Evolutionary conservation across 2,329 filamentous ascomycete genomes (phyloP).

Genomic region (Fusarium pseudocircinatum): DNA sequence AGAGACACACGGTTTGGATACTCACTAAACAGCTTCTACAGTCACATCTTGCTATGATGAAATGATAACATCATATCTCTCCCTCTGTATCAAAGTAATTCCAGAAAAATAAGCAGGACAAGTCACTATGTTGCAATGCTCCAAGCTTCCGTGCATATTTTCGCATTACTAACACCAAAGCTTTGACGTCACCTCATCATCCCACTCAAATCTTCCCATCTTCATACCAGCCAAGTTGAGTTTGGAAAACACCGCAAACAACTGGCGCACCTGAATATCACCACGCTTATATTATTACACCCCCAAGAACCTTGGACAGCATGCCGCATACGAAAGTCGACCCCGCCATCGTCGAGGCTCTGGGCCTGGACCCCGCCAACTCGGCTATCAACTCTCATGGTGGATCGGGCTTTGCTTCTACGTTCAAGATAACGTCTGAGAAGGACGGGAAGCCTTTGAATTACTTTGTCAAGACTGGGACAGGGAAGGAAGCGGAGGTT

Average conservation of each 20-base stretch:
- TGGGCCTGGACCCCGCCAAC: constrained; percentile 67
- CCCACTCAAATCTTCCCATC: constrained; percentile 10
- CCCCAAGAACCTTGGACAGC: not conserved
- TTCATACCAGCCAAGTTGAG: not conserved
- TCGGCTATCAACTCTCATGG: constrained; percentile 69
- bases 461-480: constrained; percentile 79
- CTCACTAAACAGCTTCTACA: not conserved
- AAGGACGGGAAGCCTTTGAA: constrained; percentile 59
- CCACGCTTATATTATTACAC: not conserved
- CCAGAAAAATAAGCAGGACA: not conserved
- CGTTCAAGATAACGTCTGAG: constrained; percentile 64
- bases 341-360: constrained; percentile 48
- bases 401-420: constrained; percentile 74
- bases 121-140: not conserved
- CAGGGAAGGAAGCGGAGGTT: constrained; percentile 64
- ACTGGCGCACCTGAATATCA: not conserved
- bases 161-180: constrained; percentile 35
- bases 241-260: not conserved
- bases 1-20: not conserved
- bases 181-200: constrained; percentile 45
- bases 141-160: constrained; percentile 5
- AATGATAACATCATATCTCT: not conserved
- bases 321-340: constrained; percentile 30
- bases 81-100: not conserved
- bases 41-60: not conserved